phyloP scores from a whole-genome alignment of 2,329 filamentous ascomycete genomes.

The Phaeophleospora eucalypticola region DNA sequence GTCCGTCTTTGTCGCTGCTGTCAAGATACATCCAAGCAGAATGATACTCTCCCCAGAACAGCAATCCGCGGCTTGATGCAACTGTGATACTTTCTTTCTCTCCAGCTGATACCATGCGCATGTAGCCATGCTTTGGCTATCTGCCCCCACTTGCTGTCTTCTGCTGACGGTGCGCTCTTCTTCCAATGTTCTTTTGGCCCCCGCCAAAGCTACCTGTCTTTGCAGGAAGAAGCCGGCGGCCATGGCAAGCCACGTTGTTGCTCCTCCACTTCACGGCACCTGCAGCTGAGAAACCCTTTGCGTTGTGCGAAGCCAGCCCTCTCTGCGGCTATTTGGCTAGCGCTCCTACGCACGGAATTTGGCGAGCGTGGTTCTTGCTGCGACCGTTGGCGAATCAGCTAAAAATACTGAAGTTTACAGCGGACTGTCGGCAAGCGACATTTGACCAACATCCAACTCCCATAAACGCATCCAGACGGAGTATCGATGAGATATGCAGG shows the following conservation, averaged over 20 bases:
- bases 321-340: not conserved
- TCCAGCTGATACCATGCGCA: too few species aligned
- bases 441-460: too few species aligned
- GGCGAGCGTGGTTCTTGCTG: too few species aligned
- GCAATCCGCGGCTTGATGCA: too few species aligned
- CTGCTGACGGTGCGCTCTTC: not conserved
- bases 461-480: not conserved
- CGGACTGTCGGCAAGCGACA: not conserved
- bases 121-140: not conserved
- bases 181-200: not conserved
- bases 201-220: not conserved
- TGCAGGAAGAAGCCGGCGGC: not conserved
- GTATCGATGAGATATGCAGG: too few species aligned
- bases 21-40: too few species aligned
- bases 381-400: too few species aligned
- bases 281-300: not conserved
- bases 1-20: too few species aligned
- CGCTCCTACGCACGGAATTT: not conserved
- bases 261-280: slow-evolving; percentile 4
- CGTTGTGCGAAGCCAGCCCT: not conserved
- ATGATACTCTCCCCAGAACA: too few species aligned
- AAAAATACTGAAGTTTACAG: not conserved
- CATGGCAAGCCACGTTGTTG: not conserved
- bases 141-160: not conserved
- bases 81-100: too few species aligned